Percentiles rank a stretch among this genome's conserved stretches.
Evolutionary conservation across 2,329 filamentous ascomycete species (phyloP).

Genomic region (Diplodia intermedia): DNA sequence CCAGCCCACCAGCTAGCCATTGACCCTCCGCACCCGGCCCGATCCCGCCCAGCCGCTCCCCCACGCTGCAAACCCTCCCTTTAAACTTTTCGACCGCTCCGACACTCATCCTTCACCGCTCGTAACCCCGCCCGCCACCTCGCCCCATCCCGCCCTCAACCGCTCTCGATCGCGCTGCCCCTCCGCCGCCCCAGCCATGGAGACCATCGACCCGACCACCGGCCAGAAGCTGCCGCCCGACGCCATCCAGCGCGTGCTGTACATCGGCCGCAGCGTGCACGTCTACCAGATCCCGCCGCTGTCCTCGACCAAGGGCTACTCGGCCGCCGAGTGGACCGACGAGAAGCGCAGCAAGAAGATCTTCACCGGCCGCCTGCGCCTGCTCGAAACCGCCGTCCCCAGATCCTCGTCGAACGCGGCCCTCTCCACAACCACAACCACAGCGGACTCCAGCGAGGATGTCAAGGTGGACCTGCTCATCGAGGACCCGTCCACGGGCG

Average conservation of each 20-base stretch:
- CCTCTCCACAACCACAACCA: constrained; percentile 35
- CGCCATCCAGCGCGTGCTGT: constrained; percentile 85
- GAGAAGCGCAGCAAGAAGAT: constrained; percentile 73
- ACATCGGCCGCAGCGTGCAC: constrained; percentile 76
- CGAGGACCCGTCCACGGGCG: constrained; percentile 74
- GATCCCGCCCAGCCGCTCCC: constrained; percentile 5
- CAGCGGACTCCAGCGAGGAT: constrained; percentile 53
- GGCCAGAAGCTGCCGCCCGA: constrained; percentile 71
- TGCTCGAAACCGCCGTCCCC: constrained; percentile 74
- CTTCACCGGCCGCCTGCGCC: constrained; percentile 81
- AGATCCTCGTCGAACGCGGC: constrained; percentile 36
- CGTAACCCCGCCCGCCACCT: constrained; percentile 1
- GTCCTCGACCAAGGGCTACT: constrained; percentile 78
- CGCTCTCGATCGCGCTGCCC: neutral
- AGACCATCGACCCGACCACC: constrained; percentile 73
- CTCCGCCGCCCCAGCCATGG: constrained; percentile 55
- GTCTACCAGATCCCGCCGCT: constrained; percentile 88
- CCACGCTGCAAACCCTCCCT: constrained; percentile 4
- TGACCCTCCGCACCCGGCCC: constrained; percentile 11
- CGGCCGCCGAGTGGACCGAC: constrained; percentile 76
- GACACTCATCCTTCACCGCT: constrained; percentile 8
- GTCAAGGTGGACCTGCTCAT: constrained; percentile 79
- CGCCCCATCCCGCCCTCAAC: neutral
- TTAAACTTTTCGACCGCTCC: constrained; percentile 12
- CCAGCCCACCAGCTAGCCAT: constrained; percentile 6